Conservation (phyloP, 2,329 filamentous ascomycete species). For the Orbilia blumenaviensis region DNA sequence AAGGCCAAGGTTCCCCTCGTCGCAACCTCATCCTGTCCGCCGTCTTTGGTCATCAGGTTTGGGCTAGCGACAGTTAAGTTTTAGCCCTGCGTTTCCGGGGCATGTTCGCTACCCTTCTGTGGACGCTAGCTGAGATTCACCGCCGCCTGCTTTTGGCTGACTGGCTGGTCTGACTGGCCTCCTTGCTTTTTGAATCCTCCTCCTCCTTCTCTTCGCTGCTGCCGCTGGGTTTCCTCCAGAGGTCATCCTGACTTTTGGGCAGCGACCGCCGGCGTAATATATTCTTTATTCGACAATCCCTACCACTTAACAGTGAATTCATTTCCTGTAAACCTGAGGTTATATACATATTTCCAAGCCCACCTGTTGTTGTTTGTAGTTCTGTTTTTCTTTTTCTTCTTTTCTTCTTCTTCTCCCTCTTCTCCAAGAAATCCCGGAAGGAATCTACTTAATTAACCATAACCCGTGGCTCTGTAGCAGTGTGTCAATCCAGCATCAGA, state of each 20-base stretch:
- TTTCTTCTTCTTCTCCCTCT: background rate
- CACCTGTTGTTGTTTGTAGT: too few relatives aligned
- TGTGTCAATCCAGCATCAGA: background rate
- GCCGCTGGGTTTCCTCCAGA: constrained; percentile 15
- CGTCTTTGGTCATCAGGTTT: constrained; percentile 45
- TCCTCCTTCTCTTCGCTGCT: constrained; percentile 14
- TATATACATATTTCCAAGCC: background rate
- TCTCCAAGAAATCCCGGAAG: background rate
- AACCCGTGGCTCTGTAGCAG: background rate
- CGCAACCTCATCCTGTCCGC: constrained; percentile 15
- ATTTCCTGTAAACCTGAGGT: background rate
- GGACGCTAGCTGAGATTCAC: constrained; percentile 18
- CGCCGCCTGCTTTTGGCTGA: background rate
- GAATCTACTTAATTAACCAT: constrained; percentile 25
- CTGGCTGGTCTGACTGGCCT: background rate
- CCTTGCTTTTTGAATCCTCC: constrained; percentile 9
- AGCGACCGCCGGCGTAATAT: background rate
- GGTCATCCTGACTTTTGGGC: constrained; percentile 16
- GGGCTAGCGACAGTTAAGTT: constrained; percentile 37
- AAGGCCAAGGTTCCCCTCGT: constrained; percentile 5
- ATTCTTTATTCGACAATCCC: background rate
- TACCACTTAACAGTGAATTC: background rate
- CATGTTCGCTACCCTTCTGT: constrained; percentile 17
- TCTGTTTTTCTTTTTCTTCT: background rate
- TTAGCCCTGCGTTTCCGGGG: constrained; percentile 44